A percentile compares a stretch with the other conserved stretches of the same genome.
phyloP scores from a whole-genome alignment of 495 filamentous ascomycete species.

The Lophiostoma macrostomum region DNA sequence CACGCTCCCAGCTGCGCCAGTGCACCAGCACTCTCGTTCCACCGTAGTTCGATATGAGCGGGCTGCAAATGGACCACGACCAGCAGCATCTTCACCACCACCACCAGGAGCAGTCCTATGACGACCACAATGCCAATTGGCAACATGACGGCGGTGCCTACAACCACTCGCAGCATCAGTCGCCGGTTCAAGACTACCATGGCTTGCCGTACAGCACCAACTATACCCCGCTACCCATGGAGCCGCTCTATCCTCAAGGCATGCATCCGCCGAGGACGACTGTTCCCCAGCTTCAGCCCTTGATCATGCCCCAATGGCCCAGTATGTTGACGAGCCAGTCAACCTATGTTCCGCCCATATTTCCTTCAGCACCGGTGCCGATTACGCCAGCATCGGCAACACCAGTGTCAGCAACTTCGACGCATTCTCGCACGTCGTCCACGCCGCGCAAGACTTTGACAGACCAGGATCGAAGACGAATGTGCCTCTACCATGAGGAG shows the following conservation, averaged over 20 bases:
- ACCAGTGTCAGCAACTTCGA: conserved; percentile 45
- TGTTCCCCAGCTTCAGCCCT: conserved; percentile 48
- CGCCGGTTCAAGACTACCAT: conserved; percentile 47
- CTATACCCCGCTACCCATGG: conserved; percentile 45
- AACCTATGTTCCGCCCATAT: conserved; percentile 39
- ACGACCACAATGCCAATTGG: conserved; percentile 35
- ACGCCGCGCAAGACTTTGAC: conserved; percentile 87
- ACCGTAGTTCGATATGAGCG: conserved; percentile 35
- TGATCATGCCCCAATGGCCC: conserved; percentile 54
- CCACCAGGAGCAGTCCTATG: conserved; percentile 31
- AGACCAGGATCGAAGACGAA: conserved; percentile 82
- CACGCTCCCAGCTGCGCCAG: conserved; percentile 6
- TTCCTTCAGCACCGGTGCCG: conserved; percentile 41
- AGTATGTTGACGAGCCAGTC: conserved; percentile 53
- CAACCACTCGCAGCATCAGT: conserved; percentile 40
- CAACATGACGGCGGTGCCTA: conserved; percentile 34
- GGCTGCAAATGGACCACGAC: conserved; percentile 43
- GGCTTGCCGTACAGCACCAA: conserved; percentile 43
- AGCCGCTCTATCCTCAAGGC: conserved; percentile 42
- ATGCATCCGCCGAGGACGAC: conserved; percentile 43
- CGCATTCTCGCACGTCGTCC: conserved; percentile 46
- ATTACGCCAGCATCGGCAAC: conserved; percentile 42
- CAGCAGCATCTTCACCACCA: conserved; percentile 38
- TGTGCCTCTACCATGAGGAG: conserved; percentile 95
- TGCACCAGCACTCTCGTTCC: conserved; percentile 30